These are phyloP conservation scores for Pugionium dolabratum DNA, from an alignment of 345 rosid genomes.

Conservation along the genomic window DNA sequence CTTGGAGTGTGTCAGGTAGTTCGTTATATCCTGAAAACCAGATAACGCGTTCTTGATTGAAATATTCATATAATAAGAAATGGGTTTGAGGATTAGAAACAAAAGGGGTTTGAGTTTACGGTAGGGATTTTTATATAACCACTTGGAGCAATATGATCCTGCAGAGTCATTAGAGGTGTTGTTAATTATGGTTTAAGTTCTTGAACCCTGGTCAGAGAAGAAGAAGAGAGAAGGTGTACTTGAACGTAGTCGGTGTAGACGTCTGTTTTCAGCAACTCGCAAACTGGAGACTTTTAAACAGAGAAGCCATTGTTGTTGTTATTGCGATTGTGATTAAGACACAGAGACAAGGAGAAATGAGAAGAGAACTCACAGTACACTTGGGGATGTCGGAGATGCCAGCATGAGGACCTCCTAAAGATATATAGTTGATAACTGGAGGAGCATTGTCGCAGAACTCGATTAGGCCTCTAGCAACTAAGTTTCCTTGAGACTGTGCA, in stretches of 20 bases:
- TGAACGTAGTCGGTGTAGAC: conserved; percentile 35
- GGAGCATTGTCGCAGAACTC: conserved; percentile 85
- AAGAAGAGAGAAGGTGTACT: conserved; percentile 21
- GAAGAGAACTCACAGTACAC: conserved; percentile 53
- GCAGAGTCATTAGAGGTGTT: conserved; percentile 14
- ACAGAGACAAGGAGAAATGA: neutral
- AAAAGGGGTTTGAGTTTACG: conserved; percentile 19
- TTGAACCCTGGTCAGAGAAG: conserved; percentile 12
- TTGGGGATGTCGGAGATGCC: conserved; percentile 78
- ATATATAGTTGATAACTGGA: conserved; percentile 71
- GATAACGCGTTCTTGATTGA: neutral
- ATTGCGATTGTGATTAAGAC: conserved; percentile 3
- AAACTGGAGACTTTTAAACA: conserved; percentile 5
- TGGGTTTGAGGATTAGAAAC: neutral
- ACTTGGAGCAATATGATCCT: conserved; percentile 41
- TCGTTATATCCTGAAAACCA: conserved; percentile 20
- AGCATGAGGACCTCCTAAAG: conserved; percentile 94
- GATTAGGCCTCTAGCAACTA: conserved; percentile 77
- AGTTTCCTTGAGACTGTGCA: conserved; percentile 87
- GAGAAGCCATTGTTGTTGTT: neutral
- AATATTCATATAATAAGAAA: neutral
- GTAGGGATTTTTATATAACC: conserved; percentile 34
- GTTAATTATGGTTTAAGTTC: neutral
- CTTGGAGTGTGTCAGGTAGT: conserved; percentile 53
- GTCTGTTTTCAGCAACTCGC: conserved; percentile 11